Conservation (phyloP, 108 stramenopile genomes). For the Bacterosira constricta region DNA sequence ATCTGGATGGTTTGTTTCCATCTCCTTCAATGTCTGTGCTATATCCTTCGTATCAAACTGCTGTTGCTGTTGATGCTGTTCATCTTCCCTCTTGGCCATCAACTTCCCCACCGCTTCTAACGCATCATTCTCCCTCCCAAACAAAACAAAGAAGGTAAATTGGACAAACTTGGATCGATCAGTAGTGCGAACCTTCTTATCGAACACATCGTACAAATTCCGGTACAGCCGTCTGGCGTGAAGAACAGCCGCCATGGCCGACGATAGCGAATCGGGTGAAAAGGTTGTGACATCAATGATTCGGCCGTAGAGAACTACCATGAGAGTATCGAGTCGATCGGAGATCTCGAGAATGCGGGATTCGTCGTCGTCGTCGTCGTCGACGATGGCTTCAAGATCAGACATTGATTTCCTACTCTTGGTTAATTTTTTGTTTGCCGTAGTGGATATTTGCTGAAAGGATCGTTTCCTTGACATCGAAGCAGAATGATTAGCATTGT, state of each 20-base stretch:
- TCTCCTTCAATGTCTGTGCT: not conserved
- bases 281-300: conserved; percentile 34
- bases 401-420: too few species aligned
- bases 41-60: conserved; percentile 1
- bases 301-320: conserved; percentile 37
- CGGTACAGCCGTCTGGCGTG: conserved; percentile 47
- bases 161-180: conserved; percentile 97
- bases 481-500: too few species aligned
- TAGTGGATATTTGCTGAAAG: conserved; percentile 27
- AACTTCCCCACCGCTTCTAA: conserved; percentile 38
- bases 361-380: conserved; percentile 13
- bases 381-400: not conserved
- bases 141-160: conserved; percentile 87
- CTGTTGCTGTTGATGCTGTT: conserved; percentile 7
- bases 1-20: not conserved
- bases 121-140: conserved; percentile 72
- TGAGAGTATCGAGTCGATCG: conserved; percentile 46
- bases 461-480: conserved; percentile 32
- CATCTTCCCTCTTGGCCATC: conserved; percentile 32
- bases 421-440: too few species aligned
- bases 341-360: conserved; percentile 39
- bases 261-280: conserved; percentile 26
- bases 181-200: conserved; percentile 83
- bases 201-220: conserved; percentile 63
- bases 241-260: conserved; percentile 40